Conservation (phyloP, 208 protist species). For the Angomonas deanei region DNA sequence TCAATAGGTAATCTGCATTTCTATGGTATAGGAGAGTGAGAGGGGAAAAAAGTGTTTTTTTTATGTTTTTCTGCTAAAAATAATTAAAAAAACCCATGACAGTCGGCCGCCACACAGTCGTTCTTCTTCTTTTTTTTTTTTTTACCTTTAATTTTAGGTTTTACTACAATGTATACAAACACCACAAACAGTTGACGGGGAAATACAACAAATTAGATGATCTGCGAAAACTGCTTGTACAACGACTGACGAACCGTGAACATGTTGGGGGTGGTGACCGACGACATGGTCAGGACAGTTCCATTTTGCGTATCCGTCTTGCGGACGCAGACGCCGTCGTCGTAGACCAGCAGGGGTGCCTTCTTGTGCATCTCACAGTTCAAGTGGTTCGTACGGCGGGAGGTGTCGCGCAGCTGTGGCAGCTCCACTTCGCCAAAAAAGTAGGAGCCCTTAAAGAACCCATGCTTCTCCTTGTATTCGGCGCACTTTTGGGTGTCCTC, state of each 20-base stretch:
- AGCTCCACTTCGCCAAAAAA: conserved; percentile 80
- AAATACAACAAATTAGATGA: conserved; percentile 28
- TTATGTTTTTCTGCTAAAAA: too few relatives aligned
- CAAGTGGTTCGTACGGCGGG: conserved; percentile 44
- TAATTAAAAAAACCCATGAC: too few relatives aligned
- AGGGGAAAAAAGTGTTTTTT: neutral
- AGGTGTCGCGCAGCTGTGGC: conserved; percentile 41
- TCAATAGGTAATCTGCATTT: neutral
- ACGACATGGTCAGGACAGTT: conserved; percentile 73
- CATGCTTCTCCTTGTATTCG: conserved; percentile 35
- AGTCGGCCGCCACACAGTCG: too few relatives aligned
- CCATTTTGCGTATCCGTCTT: conserved; percentile 28
- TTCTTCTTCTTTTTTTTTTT: too few relatives aligned
- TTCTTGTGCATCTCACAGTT: conserved; percentile 69
- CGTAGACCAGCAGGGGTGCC: conserved; percentile 76
- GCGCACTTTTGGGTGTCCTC: conserved; percentile 56
- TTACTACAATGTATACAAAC: neutral
- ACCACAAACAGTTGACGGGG: neutral
- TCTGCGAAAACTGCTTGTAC: conserved; percentile 77
- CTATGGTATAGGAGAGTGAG: neutral
- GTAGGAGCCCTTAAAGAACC: conserved; percentile 71
- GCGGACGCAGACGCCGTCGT: conserved; percentile 75
- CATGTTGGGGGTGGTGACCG: conserved; percentile 64
- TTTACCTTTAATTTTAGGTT: too few relatives aligned
- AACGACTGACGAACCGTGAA: conserved; percentile 68